phyloP scores from a whole-genome alignment of 1,139 yeast genomes.

The Groenewaldozyma auringiensis region DNA sequence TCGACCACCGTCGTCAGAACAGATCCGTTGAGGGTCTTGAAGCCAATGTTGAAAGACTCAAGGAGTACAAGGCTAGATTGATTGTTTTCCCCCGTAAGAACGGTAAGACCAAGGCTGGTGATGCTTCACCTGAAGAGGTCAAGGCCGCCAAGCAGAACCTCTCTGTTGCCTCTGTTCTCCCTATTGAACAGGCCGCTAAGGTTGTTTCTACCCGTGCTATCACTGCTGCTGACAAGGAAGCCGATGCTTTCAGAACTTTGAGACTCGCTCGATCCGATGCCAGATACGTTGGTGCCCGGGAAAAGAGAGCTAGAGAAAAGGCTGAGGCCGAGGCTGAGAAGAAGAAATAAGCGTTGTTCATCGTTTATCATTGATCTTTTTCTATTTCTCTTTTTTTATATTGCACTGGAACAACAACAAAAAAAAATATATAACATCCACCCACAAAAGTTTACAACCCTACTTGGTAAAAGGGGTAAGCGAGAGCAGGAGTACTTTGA shows the following conservation, averaged over 20 bases:
- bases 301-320: conserved; percentile 91
- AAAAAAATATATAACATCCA: neutral
- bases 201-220: conserved; percentile 88
- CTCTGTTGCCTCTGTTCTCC: conserved; percentile 78
- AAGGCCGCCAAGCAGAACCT: conserved; percentile 63
- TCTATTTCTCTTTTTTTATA: neutral
- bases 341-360: conserved; percentile 60
- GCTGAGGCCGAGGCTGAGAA: conserved; percentile 99
- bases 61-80: conserved; percentile 93
- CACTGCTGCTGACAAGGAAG: conserved; percentile 64
- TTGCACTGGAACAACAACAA: neutral
- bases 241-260: conserved; percentile 82
- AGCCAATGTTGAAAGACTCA: conserved; percentile 90
- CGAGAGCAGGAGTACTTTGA: neutral
- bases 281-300: conserved; percentile 92
- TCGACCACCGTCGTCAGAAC: conserved; percentile 99
- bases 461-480: neutral
- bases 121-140: conserved; percentile 60
- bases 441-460: neutral
- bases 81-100: conserved; percentile 91
- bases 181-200: conserved; percentile 69
- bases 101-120: conserved; percentile 43
- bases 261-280: conserved; percentile 92
- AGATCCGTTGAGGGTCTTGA: conserved; percentile 94
- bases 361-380: neutral